Evolutionary conservation across 1,284 basidiomycete genomes (phyloP), one percentile per base, ranked within the genome.

Genomic region (Cutaneotrichosporon sp.): DNA sequence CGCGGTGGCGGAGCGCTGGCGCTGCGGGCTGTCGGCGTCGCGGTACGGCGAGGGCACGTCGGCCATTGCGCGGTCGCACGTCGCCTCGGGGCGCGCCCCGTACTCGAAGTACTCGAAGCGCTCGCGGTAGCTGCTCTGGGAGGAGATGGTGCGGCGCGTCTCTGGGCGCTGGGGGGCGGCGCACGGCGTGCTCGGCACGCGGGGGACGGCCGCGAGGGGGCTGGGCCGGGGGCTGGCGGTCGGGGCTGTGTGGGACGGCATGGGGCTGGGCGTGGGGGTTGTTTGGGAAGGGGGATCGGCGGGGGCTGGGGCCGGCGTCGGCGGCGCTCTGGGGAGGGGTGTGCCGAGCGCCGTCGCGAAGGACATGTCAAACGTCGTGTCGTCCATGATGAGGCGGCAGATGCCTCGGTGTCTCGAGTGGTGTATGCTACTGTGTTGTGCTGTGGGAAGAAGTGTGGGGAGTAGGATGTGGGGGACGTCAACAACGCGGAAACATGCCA

Each of bases 361-460:
- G 18, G 47, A 27, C 47, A 50, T 50, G 47, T 50, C 47, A n/a
- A 27, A 46, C 22, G 45, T n/a, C 25, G 47, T 27, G 47, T 50
- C 47, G 27, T 27, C 47, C 47, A 50, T 50, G 47, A 31, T 31
- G 47, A 27, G 22, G 38, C 38, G 38, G n/a, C 38, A n/a, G 38
- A 42, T 42, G 38, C 18, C 18, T 42, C 18, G 18, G 18, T 18
- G 7, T 42, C 38, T 42, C 38, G 18, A 18, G n/a, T 16, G 16
- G 25, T 38, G 43, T 18, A 45, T 10, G 43, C 5, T n/a, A n/a
- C n/a, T n/a, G n/a, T n/a, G n/a, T n/a, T 11, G 20, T 5, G 43
- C 20, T 5, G 47, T 50, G 25, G 47, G 47, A 50, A 50, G 5
- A 27, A 31, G 47, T 29, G 31, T 27, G n/a, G 45, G 45, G 45